Conservation (phyloP, 1,139 yeast genomes). For the Kazachstania sp. region DNA sequence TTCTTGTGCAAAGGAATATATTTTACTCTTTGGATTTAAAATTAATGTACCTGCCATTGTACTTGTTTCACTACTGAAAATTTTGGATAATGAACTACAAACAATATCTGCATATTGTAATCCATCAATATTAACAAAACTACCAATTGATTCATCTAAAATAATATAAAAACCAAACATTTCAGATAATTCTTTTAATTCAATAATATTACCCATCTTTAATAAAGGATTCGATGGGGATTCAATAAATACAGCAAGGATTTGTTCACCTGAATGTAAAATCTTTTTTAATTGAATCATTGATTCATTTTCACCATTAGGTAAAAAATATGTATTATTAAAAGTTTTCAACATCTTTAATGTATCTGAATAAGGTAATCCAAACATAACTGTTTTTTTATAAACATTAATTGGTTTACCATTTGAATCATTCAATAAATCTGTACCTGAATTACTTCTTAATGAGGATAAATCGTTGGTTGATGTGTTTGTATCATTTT, state of each 20-base stretch:
- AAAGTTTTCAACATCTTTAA: conserved; percentile 75
- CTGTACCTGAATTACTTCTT: not conserved
- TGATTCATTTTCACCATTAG: conserved; percentile 71
- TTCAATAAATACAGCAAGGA: conserved; percentile 73
- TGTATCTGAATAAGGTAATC: conserved; percentile 93
- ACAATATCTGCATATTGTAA: conserved; percentile 77
- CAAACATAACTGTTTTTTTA: conserved; percentile 78
- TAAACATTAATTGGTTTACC: conserved; percentile 22
- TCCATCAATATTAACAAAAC: conserved; percentile 74
- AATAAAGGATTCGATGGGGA: conserved; percentile 89
- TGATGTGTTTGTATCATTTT: not conserved
- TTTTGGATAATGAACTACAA: conserved; percentile 81
- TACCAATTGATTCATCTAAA: conserved; percentile 91
- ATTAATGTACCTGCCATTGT: conserved; percentile 92
- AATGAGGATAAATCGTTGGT: not conserved
- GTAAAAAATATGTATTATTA: conserved; percentile 82
- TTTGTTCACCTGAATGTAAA: conserved; percentile 53
- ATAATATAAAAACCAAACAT: conserved; percentile 67
- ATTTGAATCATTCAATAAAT: not conserved
- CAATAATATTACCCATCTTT: conserved; percentile 67
- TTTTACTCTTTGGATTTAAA: conserved; percentile 56
- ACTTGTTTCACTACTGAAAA: conserved; percentile 57
- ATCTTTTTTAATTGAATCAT: conserved; percentile 54
- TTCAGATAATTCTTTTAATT: conserved; percentile 57
- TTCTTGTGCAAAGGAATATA: conserved; percentile 45